Evolutionary conservation across 2,329 filamentous ascomycete species (phyloP).

Genomic region (Calonectria pseudoreteaudii): DNA sequence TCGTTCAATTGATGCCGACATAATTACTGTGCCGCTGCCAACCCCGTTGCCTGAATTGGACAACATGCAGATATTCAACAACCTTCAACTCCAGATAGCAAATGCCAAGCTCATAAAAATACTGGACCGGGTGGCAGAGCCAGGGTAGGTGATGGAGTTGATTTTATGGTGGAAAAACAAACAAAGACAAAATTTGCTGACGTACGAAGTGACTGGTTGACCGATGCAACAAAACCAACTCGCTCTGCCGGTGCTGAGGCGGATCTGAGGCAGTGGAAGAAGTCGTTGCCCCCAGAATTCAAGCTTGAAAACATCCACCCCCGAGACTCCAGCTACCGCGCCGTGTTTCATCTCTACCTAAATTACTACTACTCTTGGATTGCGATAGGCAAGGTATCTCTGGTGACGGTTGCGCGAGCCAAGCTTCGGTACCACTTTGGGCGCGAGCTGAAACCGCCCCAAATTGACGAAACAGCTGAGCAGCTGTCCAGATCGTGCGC

Average conservation of each 20-base stretch:
- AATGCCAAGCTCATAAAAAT: conserved; percentile 45
- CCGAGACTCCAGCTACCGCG: conserved; percentile 43
- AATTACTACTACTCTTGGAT: conserved; percentile 54
- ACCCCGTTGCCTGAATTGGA: conserved; percentile 29
- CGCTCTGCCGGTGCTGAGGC: conserved; percentile 26
- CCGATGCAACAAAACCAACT: conserved; percentile 20
- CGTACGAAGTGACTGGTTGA: background rate
- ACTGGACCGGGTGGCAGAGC: conserved; percentile 45
- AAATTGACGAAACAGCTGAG: conserved; percentile 24
- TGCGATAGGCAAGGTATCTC: conserved; percentile 49
- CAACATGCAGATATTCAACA: conserved; percentile 45
- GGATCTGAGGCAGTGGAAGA: conserved; percentile 48
- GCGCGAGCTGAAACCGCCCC: conserved; percentile 1
- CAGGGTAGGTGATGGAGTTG: conserved; percentile 26
- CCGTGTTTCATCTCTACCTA: conserved; percentile 49
- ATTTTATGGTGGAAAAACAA: too few species aligned
- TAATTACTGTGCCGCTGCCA: conserved; percentile 39
- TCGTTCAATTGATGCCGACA: conserved; percentile 35
- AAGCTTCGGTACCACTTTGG: conserved; percentile 36
- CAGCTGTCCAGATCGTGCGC: conserved; percentile 42
- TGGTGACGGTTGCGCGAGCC: conserved; percentile 47
- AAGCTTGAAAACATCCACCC: conserved; percentile 44
- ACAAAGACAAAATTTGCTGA: too few species aligned
- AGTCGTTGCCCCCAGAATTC: conserved; percentile 41
- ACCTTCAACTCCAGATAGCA: conserved; percentile 48